These are phyloP conservation scores for Rickenella mellea DNA, from an alignment of 768 basidiomycete species.

Conservation along the genomic window DNA sequence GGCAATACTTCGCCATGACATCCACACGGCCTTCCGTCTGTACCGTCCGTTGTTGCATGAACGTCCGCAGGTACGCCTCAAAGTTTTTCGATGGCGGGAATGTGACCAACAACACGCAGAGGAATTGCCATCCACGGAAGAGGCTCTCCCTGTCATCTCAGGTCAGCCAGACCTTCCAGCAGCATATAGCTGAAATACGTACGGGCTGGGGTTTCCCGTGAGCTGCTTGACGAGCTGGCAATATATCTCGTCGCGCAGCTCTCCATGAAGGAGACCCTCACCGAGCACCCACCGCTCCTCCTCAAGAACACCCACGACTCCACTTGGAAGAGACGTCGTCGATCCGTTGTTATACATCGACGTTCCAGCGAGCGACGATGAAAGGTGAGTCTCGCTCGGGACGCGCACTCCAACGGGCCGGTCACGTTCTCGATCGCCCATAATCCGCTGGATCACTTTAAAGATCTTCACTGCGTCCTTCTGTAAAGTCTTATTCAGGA, in stretches of 20 bases:
- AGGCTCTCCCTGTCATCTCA: conserved; percentile 53
- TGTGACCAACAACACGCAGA: conserved; percentile 83
- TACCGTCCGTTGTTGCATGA: conserved; percentile 60
- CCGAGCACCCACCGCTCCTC: conserved; percentile 82
- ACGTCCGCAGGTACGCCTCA: conserved; percentile 73
- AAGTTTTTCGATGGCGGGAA: conserved; percentile 94
- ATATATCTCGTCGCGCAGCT: conserved; percentile 88
- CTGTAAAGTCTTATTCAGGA: conserved; percentile 52
- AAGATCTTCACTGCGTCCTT: conserved; percentile 80
- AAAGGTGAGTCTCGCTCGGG: conserved; percentile 6
- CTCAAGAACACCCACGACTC: conserved; percentile 45
- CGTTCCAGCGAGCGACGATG: conserved; percentile 6
- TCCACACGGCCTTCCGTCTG: conserved; percentile 73
- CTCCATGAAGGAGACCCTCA: conserved; percentile 70
- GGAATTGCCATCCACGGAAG: conserved; percentile 88
- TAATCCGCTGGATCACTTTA: conserved; percentile 84
- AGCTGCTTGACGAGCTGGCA: conserved; percentile 92
- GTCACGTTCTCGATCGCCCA: conserved; percentile 86
- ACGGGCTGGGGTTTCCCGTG: conserved; percentile 72
- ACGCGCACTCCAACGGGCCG: conserved; percentile 37
- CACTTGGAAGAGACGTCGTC: conserved; percentile 32
- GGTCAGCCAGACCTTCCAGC: no score
- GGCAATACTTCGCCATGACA: conserved; percentile 84
- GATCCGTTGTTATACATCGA: conserved; percentile 21
- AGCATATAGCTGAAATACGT: no score